These are phyloP conservation scores for Phytophthora meadii DNA, from an alignment of 352 stramenopile genomes.

Conservation along the genomic window DNA sequence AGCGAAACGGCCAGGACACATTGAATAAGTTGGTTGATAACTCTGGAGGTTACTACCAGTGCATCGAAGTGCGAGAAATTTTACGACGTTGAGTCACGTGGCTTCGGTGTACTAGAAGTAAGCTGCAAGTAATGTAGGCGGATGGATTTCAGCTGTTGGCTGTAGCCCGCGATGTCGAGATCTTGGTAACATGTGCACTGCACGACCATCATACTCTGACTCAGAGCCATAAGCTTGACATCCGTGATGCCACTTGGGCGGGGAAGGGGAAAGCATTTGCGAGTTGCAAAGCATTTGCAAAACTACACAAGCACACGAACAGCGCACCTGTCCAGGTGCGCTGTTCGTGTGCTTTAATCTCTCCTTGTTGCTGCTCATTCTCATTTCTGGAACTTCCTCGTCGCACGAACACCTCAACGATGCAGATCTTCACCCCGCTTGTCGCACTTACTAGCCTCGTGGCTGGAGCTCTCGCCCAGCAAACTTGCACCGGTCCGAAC, in stretches of 20 bases:
- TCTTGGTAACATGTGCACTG: too few species aligned
- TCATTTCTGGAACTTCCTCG: constrained; percentile 24
- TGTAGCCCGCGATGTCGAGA: too few species aligned
- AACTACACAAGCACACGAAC: constrained; percentile 13
- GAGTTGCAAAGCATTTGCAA: constrained; percentile 16
- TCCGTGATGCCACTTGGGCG: constrained; percentile 28
- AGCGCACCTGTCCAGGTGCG: too few species aligned
- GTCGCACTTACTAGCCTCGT: constrained; percentile 22
- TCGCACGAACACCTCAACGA: constrained; percentile 14
- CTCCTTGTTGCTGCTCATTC: constrained; percentile 15
- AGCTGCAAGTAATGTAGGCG: not conserved
- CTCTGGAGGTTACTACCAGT: not conserved
- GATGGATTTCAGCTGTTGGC: not conserved
- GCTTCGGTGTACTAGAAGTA: not conserved
- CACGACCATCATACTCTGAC: not conserved
- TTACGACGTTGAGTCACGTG: not conserved
- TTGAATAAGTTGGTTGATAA: not conserved
- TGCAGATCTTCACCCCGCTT: constrained; percentile 28
- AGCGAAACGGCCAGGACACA: not conserved
- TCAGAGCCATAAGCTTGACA: constrained; percentile 13
- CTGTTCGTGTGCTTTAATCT: too few species aligned
- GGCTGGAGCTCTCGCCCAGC: constrained; percentile 10
- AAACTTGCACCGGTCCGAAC: constrained; percentile 23
- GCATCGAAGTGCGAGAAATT: not conserved
- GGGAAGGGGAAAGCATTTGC: constrained; percentile 20